phyloP scores from a whole-genome alignment of 2,329 filamentous ascomycete species.

The Curvularia verruculosa region DNA sequence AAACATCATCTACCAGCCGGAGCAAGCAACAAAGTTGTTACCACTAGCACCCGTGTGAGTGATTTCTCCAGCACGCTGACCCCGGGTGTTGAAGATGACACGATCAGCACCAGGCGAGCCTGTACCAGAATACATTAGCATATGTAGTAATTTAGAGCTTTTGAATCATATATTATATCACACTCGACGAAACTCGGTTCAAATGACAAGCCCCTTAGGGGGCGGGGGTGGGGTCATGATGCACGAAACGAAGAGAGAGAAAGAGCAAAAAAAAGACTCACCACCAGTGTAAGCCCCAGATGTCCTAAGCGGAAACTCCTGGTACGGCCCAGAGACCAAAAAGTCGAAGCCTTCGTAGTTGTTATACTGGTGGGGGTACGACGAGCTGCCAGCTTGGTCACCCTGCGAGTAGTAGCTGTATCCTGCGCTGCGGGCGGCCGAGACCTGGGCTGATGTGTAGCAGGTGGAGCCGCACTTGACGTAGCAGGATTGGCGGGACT shows the following conservation, averaged over 20 bases:
- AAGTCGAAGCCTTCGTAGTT: constrained; percentile 69
- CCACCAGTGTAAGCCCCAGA: constrained; percentile 62
- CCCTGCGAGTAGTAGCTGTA: constrained; percentile 58
- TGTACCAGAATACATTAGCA: constrained; percentile 21
- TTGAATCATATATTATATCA: too few species aligned
- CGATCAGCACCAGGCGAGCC: constrained; percentile 71
- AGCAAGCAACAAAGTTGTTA: constrained; percentile 71
- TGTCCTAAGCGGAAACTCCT: constrained; percentile 66
- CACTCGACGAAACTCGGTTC: too few species aligned
- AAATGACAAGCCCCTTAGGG: too few species aligned
- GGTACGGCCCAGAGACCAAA: constrained; percentile 62
- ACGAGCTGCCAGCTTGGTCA: constrained; percentile 47
- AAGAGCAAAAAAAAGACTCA: constrained; percentile 38
- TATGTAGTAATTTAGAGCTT: too few species aligned
- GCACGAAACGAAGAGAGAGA: neutral
- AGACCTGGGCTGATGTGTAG: constrained; percentile 60
- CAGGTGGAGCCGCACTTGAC: constrained; percentile 61
- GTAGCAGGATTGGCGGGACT: constrained; percentile 52
- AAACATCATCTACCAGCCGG: constrained; percentile 26
- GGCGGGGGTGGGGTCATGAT: too few species aligned
- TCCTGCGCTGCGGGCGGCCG: constrained; percentile 58
- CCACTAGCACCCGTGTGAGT: constrained; percentile 73
- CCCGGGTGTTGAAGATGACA: constrained; percentile 65
- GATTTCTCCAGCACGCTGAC: constrained; percentile 67
- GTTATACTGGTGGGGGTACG: constrained; percentile 66